Percentiles rank a stretch among this genome's conserved stretches.
Evolutionary conservation across 139 green algal species (phyloP).

Genomic region (Closterium sp.): DNA sequence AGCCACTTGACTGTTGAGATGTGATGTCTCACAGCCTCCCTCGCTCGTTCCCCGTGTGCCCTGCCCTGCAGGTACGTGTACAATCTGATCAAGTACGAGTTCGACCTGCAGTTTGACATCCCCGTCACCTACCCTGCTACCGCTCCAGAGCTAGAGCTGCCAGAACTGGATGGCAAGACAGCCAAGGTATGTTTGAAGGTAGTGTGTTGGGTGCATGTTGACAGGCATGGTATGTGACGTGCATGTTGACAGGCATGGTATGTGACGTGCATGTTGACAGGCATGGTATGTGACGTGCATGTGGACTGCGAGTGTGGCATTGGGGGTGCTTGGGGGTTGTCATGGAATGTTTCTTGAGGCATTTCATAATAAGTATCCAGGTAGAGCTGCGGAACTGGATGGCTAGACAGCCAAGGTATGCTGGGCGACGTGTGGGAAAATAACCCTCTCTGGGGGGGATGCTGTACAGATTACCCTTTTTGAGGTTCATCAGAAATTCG

Average conservation of each 20-base stretch:
- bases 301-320: no score
- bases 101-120: constrained; percentile 94
- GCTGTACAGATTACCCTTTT: no score
- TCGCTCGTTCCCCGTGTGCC: not conserved
- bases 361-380: no score
- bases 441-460: constrained; percentile 69
- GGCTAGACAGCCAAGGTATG: constrained; percentile 75
- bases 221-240: no score
- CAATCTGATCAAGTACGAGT: constrained; percentile 93
- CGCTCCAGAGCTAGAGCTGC: constrained; percentile 91
- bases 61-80: constrained; percentile 80
- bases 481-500: no score
- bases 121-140: constrained; percentile 84
- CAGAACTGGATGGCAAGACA: constrained; percentile 91
- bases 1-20: not conserved
- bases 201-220: constrained; percentile 39
- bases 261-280: no score
- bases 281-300: no score
- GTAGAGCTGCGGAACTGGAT: constrained; percentile 91
- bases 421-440: no score
- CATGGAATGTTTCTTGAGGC: no score
- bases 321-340: no score
- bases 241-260: no score
- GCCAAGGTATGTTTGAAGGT: constrained; percentile 60
- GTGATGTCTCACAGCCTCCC: no score